A percentile compares a stretch with the other conserved stretches of the same genome.
These are phyloP conservation scores for Aspergillus clavatus DNA, from an alignment of 2,329 filamentous ascomycete genomes.

Conservation along the genomic window DNA sequence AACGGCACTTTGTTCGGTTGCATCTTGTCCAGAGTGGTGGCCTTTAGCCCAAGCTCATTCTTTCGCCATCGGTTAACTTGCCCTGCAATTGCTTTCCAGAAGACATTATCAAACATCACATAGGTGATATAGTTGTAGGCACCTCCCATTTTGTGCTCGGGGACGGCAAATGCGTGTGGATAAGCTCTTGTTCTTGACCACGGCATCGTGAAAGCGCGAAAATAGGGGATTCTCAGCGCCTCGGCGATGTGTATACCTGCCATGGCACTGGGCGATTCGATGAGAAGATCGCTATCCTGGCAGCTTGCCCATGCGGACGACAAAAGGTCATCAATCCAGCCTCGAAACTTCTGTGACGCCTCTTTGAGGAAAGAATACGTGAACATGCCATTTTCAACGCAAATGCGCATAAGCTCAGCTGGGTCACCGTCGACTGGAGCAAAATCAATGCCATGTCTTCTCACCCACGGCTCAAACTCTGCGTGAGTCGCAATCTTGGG, in stretches of 20 bases:
- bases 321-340: constrained; percentile 90
- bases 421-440: constrained; percentile 84
- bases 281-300: constrained; percentile 80
- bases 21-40: constrained; percentile 82
- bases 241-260: constrained; percentile 96
- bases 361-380: constrained; percentile 86
- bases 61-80: constrained; percentile 94
- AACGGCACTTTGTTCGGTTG: constrained; percentile 98
- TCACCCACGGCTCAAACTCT: constrained; percentile 85
- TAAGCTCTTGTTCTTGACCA: constrained; percentile 96
- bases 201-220: constrained; percentile 96
- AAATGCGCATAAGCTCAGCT: constrained; percentile 89
- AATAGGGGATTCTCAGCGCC: constrained; percentile 87
- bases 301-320: constrained; percentile 77
- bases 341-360: constrained; percentile 79
- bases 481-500: constrained; percentile 84
- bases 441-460: constrained; percentile 92
- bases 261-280: constrained; percentile 96
- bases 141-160: constrained; percentile 89
- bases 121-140: constrained; percentile 95
- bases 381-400: constrained; percentile 96
- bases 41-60: constrained; percentile 69
- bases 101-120: constrained; percentile 91
- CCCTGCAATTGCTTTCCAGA: constrained; percentile 87
- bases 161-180: constrained; percentile 91